Evolutionary conservation across 75 land plant genomes (phyloP).

Genomic region (Picea glauca): DNA sequence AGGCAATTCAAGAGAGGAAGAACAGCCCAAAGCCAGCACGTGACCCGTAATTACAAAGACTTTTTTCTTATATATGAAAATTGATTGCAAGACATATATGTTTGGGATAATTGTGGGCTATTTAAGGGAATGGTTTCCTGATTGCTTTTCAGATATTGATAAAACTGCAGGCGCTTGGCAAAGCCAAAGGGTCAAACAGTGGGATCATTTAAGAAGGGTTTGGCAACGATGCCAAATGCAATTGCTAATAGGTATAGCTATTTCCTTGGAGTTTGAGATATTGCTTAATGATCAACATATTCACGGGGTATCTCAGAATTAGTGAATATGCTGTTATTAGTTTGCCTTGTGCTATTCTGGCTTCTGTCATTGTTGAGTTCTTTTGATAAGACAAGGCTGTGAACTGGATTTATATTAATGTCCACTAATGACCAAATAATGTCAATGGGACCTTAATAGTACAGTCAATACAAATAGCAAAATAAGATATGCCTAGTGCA

Average conservation of each 20-base stretch:
- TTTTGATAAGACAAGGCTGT: not conserved
- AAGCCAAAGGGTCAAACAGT: conserved; percentile 97
- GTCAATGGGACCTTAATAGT: no score
- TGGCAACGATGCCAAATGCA: conserved; percentile 85
- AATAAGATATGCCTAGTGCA: no score
- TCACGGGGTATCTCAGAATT: not conserved
- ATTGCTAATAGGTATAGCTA: conserved; percentile 72
- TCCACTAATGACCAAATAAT: no score
- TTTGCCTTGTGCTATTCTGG: not conserved
- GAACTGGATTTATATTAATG: not conserved
- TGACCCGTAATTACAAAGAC: conserved; percentile 61
- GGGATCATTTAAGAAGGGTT: conserved; percentile 91
- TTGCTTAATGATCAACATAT: not conserved
- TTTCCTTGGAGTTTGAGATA: not conserved
- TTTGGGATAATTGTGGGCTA: not conserved
- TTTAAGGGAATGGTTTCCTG: not conserved
- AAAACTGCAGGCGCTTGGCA: conserved; percentile 65
- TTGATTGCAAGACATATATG: conserved; percentile 1
- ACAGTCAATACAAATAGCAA: no score
- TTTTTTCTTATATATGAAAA: not conserved
- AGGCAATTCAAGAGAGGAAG: conserved; percentile 70
- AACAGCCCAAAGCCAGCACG: conserved; percentile 67
- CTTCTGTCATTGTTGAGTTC: not conserved
- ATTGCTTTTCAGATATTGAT: conserved; percentile 6
- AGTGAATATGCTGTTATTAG: not conserved